Base-by-base conservation (phyloP, 2,329 filamentous ascomycete genomes). In the Zasmidium citrigriseum region DNA sequence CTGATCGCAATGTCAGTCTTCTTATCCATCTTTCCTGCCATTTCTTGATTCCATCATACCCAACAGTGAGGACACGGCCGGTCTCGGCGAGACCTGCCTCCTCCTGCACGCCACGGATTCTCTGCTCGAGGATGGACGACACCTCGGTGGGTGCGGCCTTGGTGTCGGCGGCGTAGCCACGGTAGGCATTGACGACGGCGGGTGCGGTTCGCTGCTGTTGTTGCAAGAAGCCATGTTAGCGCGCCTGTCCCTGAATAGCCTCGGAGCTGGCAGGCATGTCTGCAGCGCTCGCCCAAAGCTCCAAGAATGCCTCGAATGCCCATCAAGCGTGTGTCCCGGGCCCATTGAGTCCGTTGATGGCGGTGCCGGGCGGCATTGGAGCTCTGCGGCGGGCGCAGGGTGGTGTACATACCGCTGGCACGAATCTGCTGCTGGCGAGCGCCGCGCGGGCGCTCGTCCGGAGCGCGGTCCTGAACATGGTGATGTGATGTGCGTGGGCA, bases 121-220 rank as follows among this genome's bases (percentile, higher is more conserved):
- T 88, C 87, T 98, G 93, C 86, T 98, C 95, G 77, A 99, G 90
- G 81, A 99, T 98, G 72, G 93, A 97, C 72, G 95, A 98, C 74
- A 98, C 93, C 86, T 99, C 95, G 75, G 93, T 99, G 73, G 95
- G 95, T 62, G 92, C 81, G 74, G 95, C 92, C 87, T 98, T 98
- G 71, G 91, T 89, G 76, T 96, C 93, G 81, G 88, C 83, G 77
- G 91, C 93, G 83, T 96, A 98, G 80, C 86, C 86, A 82, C 95
- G 91, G 78, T 87, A 80, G 67, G 70, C 59, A 74, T 85, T 83
- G 83, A 86, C 89, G 83, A 88, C 82, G 78, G 85, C 84, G 78
- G 86, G 88, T 77, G 92, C 90, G 82, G 87, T 88, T 84, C 89
- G 89, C 86, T 93, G 93, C 80, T 86, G 85, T 73, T 62, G 55